phyloP scores from a whole-genome alignment of 1,284 basidiomycete genomes.

The Cutaneotrichosporon curvatum region DNA sequence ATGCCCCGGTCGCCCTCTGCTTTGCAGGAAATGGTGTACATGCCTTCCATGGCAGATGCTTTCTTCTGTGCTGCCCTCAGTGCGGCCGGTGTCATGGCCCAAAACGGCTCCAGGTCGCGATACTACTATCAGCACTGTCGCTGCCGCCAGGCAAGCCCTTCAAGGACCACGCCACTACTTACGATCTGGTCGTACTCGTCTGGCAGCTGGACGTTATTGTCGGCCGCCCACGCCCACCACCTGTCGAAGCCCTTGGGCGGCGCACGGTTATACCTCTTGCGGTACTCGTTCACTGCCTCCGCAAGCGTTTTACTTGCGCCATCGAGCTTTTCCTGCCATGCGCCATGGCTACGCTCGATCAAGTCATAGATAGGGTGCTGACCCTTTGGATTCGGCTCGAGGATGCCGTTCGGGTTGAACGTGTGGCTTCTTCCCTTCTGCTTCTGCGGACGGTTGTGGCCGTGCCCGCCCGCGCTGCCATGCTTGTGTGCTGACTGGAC shows the following conservation, averaged over 20 bases:
- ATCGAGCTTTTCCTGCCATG: constrained; percentile 44
- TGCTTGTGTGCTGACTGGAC: too few species aligned
- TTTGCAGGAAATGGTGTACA: constrained; percentile 37
- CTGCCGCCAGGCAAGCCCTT: too few species aligned
- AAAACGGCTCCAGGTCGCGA: constrained; percentile 42
- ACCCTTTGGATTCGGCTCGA: constrained; percentile 32
- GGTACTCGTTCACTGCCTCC: constrained; percentile 46
- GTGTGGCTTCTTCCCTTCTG: constrained; percentile 14
- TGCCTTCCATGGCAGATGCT: constrained; percentile 27
- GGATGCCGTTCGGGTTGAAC: constrained; percentile 32
- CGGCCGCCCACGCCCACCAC: constrained; percentile 37
- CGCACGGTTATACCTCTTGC: constrained; percentile 38
- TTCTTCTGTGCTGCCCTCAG: constrained; percentile 19
- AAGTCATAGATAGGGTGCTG: constrained; percentile 47
- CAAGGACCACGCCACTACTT: too few species aligned
- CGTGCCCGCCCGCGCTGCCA: neutral
- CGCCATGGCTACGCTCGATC: constrained; percentile 34
- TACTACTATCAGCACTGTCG: too few species aligned
- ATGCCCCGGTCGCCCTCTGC: constrained; percentile 1
- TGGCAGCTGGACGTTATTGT: constrained; percentile 34
- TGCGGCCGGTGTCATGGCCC: constrained; percentile 26
- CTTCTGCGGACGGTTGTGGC: neutral
- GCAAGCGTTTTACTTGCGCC: constrained; percentile 43
- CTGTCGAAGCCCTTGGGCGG: constrained; percentile 44
- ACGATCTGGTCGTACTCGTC: constrained; percentile 47